Evolutionary conservation across 345 rosid genomes (phyloP).

Genomic region (Salix dunnii): DNA sequence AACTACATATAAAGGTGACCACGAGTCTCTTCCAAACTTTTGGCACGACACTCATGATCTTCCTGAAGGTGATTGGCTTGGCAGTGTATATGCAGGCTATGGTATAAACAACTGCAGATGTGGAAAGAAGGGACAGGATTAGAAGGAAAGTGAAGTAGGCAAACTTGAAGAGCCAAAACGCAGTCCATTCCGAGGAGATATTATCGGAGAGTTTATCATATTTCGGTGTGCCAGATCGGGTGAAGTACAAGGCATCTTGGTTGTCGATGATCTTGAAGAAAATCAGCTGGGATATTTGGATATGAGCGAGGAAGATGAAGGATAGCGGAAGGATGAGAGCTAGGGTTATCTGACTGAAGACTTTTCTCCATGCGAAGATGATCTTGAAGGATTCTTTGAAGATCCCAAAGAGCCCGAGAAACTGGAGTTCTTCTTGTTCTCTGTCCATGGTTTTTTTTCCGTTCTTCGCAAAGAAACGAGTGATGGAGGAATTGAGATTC

Average conservation of each 20-base stretch:
- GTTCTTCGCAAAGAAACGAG: neutral
- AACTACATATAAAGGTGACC: constrained; percentile 37
- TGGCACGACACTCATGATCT: constrained; percentile 42
- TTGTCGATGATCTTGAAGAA: constrained; percentile 13
- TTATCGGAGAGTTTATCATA: constrained; percentile 23
- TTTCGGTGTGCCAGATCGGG: constrained; percentile 16
- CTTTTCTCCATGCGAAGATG: constrained; percentile 33
- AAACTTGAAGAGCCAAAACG: constrained; percentile 22
- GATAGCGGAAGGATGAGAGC: constrained; percentile 50
- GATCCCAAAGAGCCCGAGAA: constrained; percentile 38
- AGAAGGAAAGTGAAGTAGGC: constrained; percentile 30
- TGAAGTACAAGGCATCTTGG: constrained; percentile 14
- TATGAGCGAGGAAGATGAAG: constrained; percentile 45
- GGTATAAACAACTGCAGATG: constrained; percentile 51
- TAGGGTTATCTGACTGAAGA: constrained; percentile 43
- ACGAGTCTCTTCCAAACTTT: constrained; percentile 46
- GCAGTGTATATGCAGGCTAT: constrained; percentile 39
- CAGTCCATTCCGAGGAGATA: constrained; percentile 26
- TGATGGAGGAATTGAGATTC: neutral
- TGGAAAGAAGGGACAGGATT: constrained; percentile 40
- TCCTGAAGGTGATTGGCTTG: constrained; percentile 26
- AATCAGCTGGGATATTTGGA: constrained; percentile 30
- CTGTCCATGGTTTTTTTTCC: constrained; percentile 32
- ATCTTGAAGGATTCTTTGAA: constrained; percentile 41
- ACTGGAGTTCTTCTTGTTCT: constrained; percentile 54